phyloP scores from a whole-genome alignment of 1,139 yeast genomes.

The Geotrichum reessii region DNA sequence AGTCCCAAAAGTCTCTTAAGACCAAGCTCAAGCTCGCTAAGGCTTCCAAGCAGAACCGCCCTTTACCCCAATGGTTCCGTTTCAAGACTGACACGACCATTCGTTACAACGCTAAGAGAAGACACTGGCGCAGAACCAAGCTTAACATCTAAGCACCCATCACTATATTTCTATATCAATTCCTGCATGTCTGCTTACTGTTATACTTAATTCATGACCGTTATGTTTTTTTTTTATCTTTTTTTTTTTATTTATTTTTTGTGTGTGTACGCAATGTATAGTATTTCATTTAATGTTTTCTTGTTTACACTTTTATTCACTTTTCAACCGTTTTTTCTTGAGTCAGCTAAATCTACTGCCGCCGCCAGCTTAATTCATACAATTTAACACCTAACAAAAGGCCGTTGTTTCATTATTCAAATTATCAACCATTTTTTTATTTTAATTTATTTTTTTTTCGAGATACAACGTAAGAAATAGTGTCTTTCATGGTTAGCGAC shows the following conservation, averaged over 20 bases:
- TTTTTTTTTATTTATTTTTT: not conserved
- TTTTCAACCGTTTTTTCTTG: no score
- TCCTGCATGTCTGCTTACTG: not conserved
- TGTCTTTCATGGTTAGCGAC: slow-evolving; percentile 30
- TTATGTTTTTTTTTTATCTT: not conserved
- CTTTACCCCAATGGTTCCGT: slow-evolving; percentile 99
- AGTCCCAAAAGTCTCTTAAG: slow-evolving; percentile 94
- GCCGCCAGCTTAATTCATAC: not conserved
- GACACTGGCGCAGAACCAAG: slow-evolving; percentile 99
- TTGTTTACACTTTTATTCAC: not conserved
- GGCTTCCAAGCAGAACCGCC: slow-evolving; percentile 99
- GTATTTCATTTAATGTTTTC: not conserved
- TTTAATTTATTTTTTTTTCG: not conserved
- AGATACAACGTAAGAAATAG: not conserved
- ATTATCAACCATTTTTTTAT: not conserved
- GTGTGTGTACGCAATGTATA: not conserved
- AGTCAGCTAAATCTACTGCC: no score
- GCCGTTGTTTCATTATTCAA: not conserved
- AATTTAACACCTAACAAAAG: slow-evolving; percentile 1
- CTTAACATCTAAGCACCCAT: slow-evolving; percentile 73
- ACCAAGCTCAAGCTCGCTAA: slow-evolving; percentile 99
- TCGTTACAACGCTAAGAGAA: slow-evolving; percentile 98
- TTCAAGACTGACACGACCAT: slow-evolving; percentile 96
- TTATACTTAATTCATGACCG: not conserved
- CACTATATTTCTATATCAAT: not conserved